Evolutionary conservation across 2,329 filamentous ascomycete species (phyloP), one percentile per base, ranked within the genome.

Genomic region (Tympanopsis confertula): DNA sequence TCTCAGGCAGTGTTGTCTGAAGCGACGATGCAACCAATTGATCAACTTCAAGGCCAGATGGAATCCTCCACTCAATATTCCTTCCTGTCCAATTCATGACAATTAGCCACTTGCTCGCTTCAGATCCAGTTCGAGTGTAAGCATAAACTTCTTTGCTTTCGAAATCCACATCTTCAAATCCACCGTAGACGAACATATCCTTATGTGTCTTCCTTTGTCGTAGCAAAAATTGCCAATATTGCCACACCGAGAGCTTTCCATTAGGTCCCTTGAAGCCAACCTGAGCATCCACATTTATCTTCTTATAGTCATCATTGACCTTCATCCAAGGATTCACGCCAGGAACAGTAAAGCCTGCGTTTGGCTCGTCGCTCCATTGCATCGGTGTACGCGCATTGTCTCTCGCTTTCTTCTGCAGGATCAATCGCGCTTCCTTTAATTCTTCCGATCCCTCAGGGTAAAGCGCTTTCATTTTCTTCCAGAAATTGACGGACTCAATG

Each of bases 311-410:
- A 39, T 78, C 71, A 50, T 84, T 78, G 28, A 77, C 69, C 13
- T 70, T 67, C 71, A 86, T 86, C 82, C 82, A 87, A 2, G 81
- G 78, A 38, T 63, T 65, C 3, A 51, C 53, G 5, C 56, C 58
- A 42, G 28, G 57, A 2, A 60, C 60, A 1, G 78, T 77, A 58
- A 86, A 87, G 10, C 82, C 82, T 0, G 65, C 79, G 42, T 85
- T 69, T 0, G 58, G 49, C 1, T 57, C 61, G n/a, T 55, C 49
- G 43, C 75, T 66, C 82, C 82, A 87, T 50, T 85, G 80, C 55
- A 87, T 78, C 0, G 82, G 82, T 1, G 78, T 76, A 35, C 82
- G 68, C 5, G 74, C 75, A 53, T 87, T 82, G 54, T 87, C 82
- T 17, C 82, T 10, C 10, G 10, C n/a, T 28, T 28, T 28, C n/a